Evolutionary conservation across 352 stramenopile genomes (phyloP).

Genomic region (Globisporangium solare): DNA sequence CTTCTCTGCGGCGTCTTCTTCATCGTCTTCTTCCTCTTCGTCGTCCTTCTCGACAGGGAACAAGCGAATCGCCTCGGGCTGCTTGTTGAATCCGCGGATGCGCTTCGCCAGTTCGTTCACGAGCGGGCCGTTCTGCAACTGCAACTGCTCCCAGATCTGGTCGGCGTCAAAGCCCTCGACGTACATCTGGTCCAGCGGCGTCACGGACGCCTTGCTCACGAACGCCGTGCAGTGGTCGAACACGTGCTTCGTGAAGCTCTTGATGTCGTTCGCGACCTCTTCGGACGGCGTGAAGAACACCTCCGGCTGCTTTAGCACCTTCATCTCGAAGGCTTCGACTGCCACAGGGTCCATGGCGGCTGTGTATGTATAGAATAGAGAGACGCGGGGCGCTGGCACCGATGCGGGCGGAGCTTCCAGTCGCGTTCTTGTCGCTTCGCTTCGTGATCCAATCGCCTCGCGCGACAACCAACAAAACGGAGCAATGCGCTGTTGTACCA

Average conservation of each 20-base stretch:
- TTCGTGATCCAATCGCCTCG: constrained; percentile 10
- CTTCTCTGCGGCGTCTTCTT: constrained; percentile 23
- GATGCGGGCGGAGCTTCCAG: too few relatives aligned
- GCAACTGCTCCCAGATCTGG: constrained; percentile 85
- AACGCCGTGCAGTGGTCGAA: constrained; percentile 74
- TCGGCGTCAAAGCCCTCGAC: constrained; percentile 80
- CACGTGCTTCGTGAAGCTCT: constrained; percentile 74
- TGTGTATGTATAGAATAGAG: not conserved
- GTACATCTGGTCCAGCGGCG: constrained; percentile 70
- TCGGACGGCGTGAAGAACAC: constrained; percentile 81
- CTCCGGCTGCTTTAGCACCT: constrained; percentile 69
- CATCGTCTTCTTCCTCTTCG: constrained; percentile 16
- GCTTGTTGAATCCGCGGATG: constrained; percentile 66
- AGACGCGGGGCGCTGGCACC: not conserved
- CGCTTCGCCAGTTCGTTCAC: constrained; percentile 64
- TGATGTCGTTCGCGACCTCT: constrained; percentile 55
- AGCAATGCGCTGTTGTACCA: not conserved
- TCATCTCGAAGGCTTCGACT: constrained; percentile 55
- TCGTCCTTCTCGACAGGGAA: constrained; percentile 50
- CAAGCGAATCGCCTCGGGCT: constrained; percentile 44
- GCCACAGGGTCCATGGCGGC: constrained; percentile 50
- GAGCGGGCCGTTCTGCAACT: constrained; percentile 71
- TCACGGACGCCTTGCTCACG: constrained; percentile 33
- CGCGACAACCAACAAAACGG: constrained; percentile 7
- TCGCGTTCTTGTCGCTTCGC: constrained; percentile 1